Evolutionary conservation across 192 early-diverging fungal genomes (phyloP).

Genomic region (Linderina pennispora): DNA sequence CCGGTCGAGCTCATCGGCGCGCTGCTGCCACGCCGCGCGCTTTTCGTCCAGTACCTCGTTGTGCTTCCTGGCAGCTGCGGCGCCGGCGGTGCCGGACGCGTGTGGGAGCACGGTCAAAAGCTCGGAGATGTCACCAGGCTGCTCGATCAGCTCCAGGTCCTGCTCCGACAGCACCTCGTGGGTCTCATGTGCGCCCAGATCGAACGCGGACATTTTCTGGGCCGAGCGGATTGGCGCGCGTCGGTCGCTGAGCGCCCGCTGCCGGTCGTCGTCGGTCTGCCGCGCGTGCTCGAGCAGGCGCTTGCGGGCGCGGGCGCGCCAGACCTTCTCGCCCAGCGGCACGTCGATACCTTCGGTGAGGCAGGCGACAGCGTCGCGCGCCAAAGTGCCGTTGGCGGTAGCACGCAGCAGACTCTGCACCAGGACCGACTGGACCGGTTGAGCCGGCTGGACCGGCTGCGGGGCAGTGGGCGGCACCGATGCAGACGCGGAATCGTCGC

Average conservation of each 20-base stretch:
- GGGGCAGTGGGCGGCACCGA: too few species aligned
- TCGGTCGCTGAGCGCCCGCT: conserved; percentile 48
- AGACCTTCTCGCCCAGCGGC: conserved; percentile 24
- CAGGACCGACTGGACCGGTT: conserved; percentile 14
- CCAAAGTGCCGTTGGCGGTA: background rate
- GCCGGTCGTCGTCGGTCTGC: conserved; percentile 14
- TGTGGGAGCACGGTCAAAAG: conserved; percentile 19
- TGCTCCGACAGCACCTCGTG: conserved; percentile 2
- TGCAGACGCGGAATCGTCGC: background rate
- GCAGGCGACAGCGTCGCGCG: conserved; percentile 14
- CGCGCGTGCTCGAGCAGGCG: conserved; percentile 16
- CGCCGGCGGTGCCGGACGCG: conserved; percentile 9
- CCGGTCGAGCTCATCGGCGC: conserved; percentile 7
- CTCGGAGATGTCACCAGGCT: conserved; percentile 16
- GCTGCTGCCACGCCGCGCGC: conserved; percentile 24
- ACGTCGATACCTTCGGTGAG: conserved; percentile 25
- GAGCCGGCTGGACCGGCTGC: conserved; percentile 32
- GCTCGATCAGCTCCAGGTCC: conserved; percentile 14
- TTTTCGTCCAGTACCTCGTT: conserved; percentile 33
- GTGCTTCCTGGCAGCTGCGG: conserved; percentile 20
- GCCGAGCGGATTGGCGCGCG: conserved; percentile 48
- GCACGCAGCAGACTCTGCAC: conserved; percentile 26
- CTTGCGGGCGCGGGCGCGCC: conserved; percentile 28
- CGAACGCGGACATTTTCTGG: conserved; percentile 50
- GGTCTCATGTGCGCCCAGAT: conserved; percentile 18